phyloP scores from a whole-genome alignment of 495 filamentous ascomycete species.

The Copromyces sp. region DNA sequence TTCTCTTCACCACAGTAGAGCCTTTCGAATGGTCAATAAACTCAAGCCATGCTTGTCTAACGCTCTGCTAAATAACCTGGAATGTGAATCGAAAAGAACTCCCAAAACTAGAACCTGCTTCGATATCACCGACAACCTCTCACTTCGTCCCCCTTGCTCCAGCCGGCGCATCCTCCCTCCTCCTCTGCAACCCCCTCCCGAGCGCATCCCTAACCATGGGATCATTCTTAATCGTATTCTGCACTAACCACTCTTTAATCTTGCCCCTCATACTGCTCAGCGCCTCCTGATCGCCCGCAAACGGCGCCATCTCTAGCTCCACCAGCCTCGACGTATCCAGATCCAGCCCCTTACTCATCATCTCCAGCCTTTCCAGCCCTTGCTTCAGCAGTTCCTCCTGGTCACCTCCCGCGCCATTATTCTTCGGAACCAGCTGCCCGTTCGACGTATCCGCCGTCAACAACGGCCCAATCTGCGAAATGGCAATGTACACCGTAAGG shows the following conservation, averaged over 20 bases:
- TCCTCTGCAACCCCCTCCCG: conserved; percentile 48
- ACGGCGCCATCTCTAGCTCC: conserved; percentile 73
- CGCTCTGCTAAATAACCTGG: background rate
- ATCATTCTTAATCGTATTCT: conserved; percentile 61
- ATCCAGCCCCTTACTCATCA: conserved; percentile 45
- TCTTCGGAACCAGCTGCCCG: conserved; percentile 15
- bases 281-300: conserved; percentile 56
- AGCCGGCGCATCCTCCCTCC: conserved; percentile 44
- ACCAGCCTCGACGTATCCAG: conserved; percentile 58
- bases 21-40: background rate
- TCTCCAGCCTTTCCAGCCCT: conserved; percentile 49
- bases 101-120: background rate
- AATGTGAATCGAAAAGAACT: background rate
- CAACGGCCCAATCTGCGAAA: conserved; percentile 70
- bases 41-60: background rate
- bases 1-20: background rate
- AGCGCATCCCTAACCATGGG: conserved; percentile 68
- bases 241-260: conserved; percentile 67
- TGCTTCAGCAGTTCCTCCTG: conserved; percentile 30
- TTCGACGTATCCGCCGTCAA: conserved; percentile 30
- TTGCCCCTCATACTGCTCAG: conserved; percentile 50
- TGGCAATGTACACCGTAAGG: conserved; percentile 79
- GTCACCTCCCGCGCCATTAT: conserved; percentile 12
- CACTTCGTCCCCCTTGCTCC: conserved; percentile 45
- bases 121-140: background rate